Evolutionary conservation across 176 grass and related monocot species (phyloP), one percentile per base, ranked within the genome.

Genomic region (Rhynchospora breviuscula): DNA sequence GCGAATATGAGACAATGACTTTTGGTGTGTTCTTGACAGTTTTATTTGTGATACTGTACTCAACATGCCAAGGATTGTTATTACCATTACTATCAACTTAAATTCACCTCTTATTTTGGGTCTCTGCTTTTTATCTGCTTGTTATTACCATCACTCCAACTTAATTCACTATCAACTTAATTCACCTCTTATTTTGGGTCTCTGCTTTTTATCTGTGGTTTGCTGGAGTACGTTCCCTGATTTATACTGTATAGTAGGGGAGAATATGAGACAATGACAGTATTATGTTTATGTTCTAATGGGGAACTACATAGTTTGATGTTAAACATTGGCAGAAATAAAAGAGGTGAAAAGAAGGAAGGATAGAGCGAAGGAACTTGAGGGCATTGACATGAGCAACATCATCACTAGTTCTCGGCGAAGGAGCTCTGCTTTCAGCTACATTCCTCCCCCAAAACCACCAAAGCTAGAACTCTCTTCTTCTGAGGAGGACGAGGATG

Each of bases 321-420:
- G 31, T 77, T 21, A 56, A 57, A 57, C 51, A 56, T 47, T 11
- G 6, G 85, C 87, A 99, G 96, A 93, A 83, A 93, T 99, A 89
- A 99, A 95, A 87, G 85, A 88, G 53, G 87, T 95, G 19, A 95
- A 90, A 66, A 99, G 87, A 85, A 93, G 85, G 85, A 99, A 95
- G 81, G 93, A 99, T 87, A 99, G 89, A 88, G 93, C 91, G 48
- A 99, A 93, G 82, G 96, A 99, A 77, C 89, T 99, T 62, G 96
- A 95, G 84, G 96, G 96, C 47, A 99, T 99, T 83, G 96, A 99
- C 44, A 93, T 67, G 89, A 93, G 91, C 88, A 95, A 99, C 86
- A 95, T 99, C 69, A 90, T 99, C 15, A 86, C 91, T 22, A 99
- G 93, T 85, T 95, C 96, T 70, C 91, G 96, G 23, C 85, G 91